Conservation (phyloP, 2,329 filamentous ascomycete species). For the Dactylonectria macrodidyma region DNA sequence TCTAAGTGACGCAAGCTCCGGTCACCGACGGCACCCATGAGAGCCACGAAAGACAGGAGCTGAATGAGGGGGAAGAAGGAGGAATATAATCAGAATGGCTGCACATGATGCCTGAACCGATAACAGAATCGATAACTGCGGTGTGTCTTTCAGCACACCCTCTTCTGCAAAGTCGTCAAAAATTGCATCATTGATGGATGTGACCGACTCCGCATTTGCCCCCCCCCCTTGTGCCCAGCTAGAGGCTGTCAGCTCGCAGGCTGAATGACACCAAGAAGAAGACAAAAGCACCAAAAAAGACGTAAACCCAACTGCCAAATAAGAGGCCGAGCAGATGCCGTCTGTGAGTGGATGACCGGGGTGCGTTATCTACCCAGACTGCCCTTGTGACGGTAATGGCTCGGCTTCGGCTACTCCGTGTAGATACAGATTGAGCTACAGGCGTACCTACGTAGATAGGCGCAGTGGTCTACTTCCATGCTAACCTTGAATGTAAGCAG, state of each 20-base stretch:
- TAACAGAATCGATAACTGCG: background rate
- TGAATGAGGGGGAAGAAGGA: background rate
- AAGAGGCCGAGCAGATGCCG: background rate
- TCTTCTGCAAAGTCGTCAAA: constrained; percentile 13
- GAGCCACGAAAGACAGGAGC: background rate
- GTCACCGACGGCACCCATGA: background rate
- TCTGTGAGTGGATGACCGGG: constrained; percentile 2
- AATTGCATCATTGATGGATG: constrained; percentile 17
- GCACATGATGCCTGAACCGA: background rate
- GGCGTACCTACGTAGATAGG: background rate
- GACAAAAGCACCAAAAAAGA: background rate
- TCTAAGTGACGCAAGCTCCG: background rate
- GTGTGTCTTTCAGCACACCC: constrained; percentile 4
- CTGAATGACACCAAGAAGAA: background rate
- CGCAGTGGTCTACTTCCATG: background rate
- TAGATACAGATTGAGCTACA: background rate
- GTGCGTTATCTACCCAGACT: constrained; percentile 8
- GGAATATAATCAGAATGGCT: constrained; percentile 5
- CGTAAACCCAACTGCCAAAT: background rate
- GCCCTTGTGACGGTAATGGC: constrained; percentile 2
- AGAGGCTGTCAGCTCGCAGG: constrained; percentile 6
- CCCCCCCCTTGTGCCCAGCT: background rate
- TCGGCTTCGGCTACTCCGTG: background rate
- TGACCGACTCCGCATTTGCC: constrained; percentile 6
- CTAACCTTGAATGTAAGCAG: background rate